phyloP scores from a whole-genome alignment of 192 early-diverging fungal species.

The Backusella luteola region DNA sequence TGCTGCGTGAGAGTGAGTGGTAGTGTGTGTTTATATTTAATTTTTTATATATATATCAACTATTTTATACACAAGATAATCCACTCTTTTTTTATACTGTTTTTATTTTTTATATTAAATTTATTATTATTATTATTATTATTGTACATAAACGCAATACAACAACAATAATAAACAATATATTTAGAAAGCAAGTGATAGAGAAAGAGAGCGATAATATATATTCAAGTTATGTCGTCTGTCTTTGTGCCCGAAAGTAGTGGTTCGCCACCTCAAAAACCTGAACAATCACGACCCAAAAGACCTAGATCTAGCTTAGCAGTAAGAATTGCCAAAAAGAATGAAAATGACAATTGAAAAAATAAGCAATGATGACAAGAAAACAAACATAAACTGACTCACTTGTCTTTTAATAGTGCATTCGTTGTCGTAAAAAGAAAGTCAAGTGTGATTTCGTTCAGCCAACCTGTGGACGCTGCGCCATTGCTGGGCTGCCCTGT shows the following conservation, averaged over 20 bases:
- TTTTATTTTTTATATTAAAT: background rate
- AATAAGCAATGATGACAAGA: background rate
- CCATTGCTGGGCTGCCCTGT: slow-evolving; percentile 38
- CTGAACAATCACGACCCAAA: slow-evolving; percentile 33
- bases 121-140: background rate
- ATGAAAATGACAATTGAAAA: background rate
- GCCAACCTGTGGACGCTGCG: slow-evolving; percentile 41
- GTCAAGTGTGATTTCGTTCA: slow-evolving; percentile 47
- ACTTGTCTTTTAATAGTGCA: slow-evolving; percentile 32
- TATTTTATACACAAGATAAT: background rate
- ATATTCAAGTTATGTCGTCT: slow-evolving; percentile 8
- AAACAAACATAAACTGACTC: background rate
- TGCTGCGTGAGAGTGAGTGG: background rate
- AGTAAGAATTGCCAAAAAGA: slow-evolving; percentile 17
- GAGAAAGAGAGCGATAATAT: background rate
- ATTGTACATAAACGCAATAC: background rate
- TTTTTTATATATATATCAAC: background rate
- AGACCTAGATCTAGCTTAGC: slow-evolving; percentile 40
- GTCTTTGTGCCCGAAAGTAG: slow-evolving; percentile 19
- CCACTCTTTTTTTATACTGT: background rate
- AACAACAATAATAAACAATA: background rate
- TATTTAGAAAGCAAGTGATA: background rate
- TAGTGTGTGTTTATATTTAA: background rate
- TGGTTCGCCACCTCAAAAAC: slow-evolving; percentile 18
- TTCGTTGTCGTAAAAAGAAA: slow-evolving; percentile 44